A percentile compares a stretch with the other conserved stretches of the same genome.
These are phyloP conservation scores for Stagonosporopsis vannaccii DNA, from an alignment of 2,329 filamentous ascomycete genomes.

Conservation along the genomic window DNA sequence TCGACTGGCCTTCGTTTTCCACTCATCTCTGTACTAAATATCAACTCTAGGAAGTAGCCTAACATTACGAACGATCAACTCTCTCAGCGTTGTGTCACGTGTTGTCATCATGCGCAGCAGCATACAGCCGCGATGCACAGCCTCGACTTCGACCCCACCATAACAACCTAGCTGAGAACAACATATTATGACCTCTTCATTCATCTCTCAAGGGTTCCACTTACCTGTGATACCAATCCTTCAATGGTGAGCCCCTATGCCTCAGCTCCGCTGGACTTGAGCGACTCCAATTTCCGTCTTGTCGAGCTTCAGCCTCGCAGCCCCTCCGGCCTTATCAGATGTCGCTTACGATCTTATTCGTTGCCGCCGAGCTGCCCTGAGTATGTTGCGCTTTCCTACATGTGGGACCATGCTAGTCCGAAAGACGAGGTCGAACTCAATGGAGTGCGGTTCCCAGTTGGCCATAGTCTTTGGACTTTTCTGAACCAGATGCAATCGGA, in stretches of 20 bases:
- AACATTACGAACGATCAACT: no score
- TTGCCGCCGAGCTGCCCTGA: not conserved
- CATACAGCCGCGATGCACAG: conserved; percentile 1
- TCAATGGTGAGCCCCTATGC: not conserved
- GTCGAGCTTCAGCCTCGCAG: not conserved
- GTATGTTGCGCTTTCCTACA: conserved; percentile 1
- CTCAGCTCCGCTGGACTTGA: not conserved
- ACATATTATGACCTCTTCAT: not conserved
- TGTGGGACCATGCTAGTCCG: not conserved
- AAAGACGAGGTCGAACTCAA: not conserved
- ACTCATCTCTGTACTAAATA: no score
- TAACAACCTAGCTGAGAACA: not conserved
- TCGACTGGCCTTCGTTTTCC: no score
- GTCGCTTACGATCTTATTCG: not conserved
- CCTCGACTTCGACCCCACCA: not conserved
- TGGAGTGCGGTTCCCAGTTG: not conserved
- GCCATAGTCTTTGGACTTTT: not conserved
- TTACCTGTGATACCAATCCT: not conserved
- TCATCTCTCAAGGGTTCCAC: no score
- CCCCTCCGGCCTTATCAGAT: not conserved
- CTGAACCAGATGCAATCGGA: not conserved
- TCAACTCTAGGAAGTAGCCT: no score
- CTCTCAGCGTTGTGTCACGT: no score
- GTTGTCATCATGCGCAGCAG: not conserved
- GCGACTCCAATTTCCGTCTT: not conserved